Conservation (phyloP, 805 yeast species). For the Starmerella bombi region DNA sequence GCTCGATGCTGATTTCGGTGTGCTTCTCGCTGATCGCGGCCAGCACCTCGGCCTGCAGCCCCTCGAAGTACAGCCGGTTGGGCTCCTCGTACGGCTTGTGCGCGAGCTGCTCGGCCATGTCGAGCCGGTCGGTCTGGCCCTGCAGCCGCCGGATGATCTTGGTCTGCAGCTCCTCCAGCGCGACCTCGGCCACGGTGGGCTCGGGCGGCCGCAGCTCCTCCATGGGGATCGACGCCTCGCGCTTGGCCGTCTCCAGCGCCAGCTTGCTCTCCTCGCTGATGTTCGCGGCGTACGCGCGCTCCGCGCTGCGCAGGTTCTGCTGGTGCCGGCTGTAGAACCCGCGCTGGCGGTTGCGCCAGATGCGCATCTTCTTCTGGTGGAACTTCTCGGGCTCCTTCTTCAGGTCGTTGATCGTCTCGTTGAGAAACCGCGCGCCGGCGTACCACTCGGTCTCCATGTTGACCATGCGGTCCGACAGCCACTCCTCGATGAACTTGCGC, state of each 20-base stretch:
- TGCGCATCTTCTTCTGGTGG: slow-evolving; percentile 8
- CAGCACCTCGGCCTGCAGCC: slow-evolving; percentile 9
- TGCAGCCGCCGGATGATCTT: slow-evolving; percentile 18
- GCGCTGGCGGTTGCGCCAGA: slow-evolving; percentile 11
- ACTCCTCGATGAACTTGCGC: slow-evolving; percentile 18
- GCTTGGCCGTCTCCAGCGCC: slow-evolving; percentile 8
- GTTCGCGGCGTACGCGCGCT: slow-evolving; percentile 5
- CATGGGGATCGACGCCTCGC: slow-evolving; percentile 11
- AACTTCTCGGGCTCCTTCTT: slow-evolving; percentile 6
- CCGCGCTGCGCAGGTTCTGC: slow-evolving; percentile 6
- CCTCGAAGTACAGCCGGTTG: slow-evolving; percentile 7
- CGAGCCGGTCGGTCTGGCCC: slow-evolving; percentile 19
- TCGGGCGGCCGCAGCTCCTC: slow-evolving; percentile 8
- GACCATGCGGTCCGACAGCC: slow-evolving; percentile 15
- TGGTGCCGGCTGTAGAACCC: slow-evolving; percentile 11
- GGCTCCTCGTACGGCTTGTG: slow-evolving; percentile 11
- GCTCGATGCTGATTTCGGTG: slow-evolving; percentile 14
- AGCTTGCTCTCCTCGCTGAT: slow-evolving; percentile 4
- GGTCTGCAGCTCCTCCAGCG: slow-evolving; percentile 16
- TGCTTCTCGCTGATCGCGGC: slow-evolving; percentile 14
- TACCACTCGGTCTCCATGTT: slow-evolving; percentile 16
- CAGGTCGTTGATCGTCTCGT: slow-evolving; percentile 10
- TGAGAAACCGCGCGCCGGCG: slow-evolving; percentile 14
- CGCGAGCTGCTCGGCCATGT: slow-evolving; percentile 17
- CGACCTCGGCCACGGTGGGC: slow-evolving; percentile 16